A percentile compares a stretch with the other conserved stretches of the same genome.
Conservation (phyloP, 2,329 filamentous ascomycete species). For the Microcyclosporella mali region DNA sequence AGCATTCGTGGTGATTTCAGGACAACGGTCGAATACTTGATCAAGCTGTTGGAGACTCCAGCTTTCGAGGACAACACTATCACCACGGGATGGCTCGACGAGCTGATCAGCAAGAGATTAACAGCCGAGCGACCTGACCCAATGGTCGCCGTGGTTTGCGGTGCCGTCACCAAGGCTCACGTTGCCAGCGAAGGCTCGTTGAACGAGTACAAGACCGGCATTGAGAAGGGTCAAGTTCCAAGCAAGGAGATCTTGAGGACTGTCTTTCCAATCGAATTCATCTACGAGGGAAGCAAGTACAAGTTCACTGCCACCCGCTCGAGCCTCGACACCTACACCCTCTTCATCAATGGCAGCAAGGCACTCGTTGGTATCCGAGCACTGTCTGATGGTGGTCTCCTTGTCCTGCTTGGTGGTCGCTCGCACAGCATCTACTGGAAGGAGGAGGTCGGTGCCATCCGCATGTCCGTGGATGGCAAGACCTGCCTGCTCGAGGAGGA, state of each 20-base stretch:
- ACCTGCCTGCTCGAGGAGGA: conserved; percentile 97
- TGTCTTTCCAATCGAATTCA: conserved; percentile 95
- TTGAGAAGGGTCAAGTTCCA: conserved; percentile 96
- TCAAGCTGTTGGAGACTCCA: conserved; percentile 96
- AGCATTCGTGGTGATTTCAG: conserved; percentile 99
- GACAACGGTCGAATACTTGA: conserved; percentile 96
- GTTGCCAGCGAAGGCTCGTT: conserved; percentile 88
- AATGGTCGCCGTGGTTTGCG: conserved; percentile 89
- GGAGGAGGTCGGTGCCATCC: conserved; percentile 92
- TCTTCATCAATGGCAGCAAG: conserved; percentile 98
- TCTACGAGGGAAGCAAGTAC: conserved; percentile 93
- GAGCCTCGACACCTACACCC: conserved; percentile 86
- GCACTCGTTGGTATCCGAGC: conserved; percentile 88
- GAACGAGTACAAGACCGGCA: conserved; percentile 74
- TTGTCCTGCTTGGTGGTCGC: conserved; percentile 83
- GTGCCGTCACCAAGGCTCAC: conserved; percentile 91
- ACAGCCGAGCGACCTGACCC: conserved; percentile 93
- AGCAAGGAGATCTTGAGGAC: conserved; percentile 96
- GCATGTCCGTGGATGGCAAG: conserved; percentile 94
- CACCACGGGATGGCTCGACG: conserved; percentile 96
- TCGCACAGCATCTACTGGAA: conserved; percentile 99
- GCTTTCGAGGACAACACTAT: conserved; percentile 99
- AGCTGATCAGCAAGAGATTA: conserved; percentile 95
- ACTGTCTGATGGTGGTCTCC: conserved; percentile 85
- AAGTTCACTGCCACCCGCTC: conserved; percentile 97